phyloP scores from a whole-genome alignment of 192 early-diverging fungal species.

The Entomortierella beljakovae region DNA sequence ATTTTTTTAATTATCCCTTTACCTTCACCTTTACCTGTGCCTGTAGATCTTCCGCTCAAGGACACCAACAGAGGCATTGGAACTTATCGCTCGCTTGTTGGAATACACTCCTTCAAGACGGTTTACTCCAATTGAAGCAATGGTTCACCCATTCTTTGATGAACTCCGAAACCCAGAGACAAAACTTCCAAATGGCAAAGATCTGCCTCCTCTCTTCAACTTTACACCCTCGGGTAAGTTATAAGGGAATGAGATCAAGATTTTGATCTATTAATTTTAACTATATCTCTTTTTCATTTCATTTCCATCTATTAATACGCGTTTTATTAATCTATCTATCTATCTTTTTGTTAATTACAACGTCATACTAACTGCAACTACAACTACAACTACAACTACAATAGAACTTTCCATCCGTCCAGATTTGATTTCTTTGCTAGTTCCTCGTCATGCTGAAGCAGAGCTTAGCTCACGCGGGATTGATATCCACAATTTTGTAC shows the following conservation, averaged over 20 bases:
- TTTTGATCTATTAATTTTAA: background rate
- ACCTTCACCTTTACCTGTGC: too few species aligned
- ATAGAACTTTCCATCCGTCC: constrained; percentile 91
- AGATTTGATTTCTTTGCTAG: constrained; percentile 78
- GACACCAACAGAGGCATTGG: constrained; percentile 86
- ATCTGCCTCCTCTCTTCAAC: constrained; percentile 92
- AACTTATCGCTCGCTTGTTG: constrained; percentile 85
- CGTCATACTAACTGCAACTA: too few species aligned
- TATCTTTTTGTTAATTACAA: background rate
- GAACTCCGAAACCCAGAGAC: constrained; percentile 90
- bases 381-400: background rate
- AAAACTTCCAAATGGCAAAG: constrained; percentile 82
- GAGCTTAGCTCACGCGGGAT: constrained; percentile 74
- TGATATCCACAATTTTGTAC: constrained; percentile 79
- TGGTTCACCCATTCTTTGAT: constrained; percentile 98
- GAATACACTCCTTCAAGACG: constrained; percentile 93
- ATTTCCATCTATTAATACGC: background rate
- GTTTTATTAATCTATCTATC: background rate
- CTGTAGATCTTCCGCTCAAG: constrained; percentile 82
- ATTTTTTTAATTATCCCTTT: background rate
- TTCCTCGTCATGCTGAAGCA: constrained; percentile 82
- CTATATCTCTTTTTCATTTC: background rate
- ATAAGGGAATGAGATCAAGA: background rate
- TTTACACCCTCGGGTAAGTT: constrained; percentile 79
- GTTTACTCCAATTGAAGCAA: constrained; percentile 88